Evolutionary conservation across 257 asterid genomes (phyloP).

Genomic region (Fraxinus excelsior): DNA sequence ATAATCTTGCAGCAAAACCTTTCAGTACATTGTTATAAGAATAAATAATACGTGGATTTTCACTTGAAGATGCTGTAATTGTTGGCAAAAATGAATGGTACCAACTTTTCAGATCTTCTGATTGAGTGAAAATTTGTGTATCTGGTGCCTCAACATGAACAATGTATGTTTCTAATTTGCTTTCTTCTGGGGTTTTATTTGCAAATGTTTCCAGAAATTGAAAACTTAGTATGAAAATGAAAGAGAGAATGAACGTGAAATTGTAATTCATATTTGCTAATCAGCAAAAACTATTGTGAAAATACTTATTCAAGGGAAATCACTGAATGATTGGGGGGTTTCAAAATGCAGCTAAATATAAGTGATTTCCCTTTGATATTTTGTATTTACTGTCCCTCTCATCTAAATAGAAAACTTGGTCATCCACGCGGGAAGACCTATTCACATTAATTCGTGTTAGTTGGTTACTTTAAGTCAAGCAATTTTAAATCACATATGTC

Average conservation of each 20-base stretch:
- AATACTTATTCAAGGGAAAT: background rate
- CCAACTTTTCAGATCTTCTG: conserved; percentile 31
- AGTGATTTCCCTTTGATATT: background rate
- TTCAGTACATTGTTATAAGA: conserved; percentile 41
- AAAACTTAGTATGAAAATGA: conserved; percentile 8
- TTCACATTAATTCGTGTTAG: background rate
- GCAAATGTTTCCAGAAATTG: background rate
- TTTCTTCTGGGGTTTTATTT: background rate
- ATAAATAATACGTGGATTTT: conserved; percentile 24
- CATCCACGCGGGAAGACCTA: too few relatives aligned
- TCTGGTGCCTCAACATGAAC: conserved; percentile 27
- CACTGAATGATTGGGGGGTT: background rate
- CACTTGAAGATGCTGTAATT: conserved; percentile 13
- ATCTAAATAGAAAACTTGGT: background rate
- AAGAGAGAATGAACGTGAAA: background rate
- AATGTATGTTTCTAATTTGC: conserved; percentile 26
- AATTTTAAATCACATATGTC: too few relatives aligned
- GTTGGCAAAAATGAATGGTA: conserved; percentile 39
- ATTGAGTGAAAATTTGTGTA: background rate
- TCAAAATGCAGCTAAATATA: background rate
- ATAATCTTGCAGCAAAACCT: conserved; percentile 52
- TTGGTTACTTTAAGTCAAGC: too few relatives aligned
- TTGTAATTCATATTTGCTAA: conserved; percentile 13
- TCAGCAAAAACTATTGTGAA: background rate
- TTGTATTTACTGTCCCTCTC: background rate